Evolutionary conservation across 2,329 filamentous ascomycete species (phyloP).

Genomic region (Fusarium pseudonygamai): DNA sequence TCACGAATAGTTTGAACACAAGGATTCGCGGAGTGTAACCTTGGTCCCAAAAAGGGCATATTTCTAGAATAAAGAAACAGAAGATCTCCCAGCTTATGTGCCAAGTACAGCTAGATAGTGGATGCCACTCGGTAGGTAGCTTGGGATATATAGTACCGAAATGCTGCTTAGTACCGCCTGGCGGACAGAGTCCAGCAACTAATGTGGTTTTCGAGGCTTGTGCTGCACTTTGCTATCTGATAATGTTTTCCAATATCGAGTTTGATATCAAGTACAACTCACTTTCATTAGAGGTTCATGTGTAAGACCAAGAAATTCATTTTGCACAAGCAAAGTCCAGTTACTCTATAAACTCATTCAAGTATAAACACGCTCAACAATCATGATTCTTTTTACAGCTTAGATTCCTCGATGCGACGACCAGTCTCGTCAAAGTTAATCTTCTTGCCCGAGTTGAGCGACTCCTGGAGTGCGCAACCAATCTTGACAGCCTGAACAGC

Average conservation of each 20-base stretch:
- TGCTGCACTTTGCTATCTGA: no score
- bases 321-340: neutral
- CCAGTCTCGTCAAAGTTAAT: slow-evolving; percentile 65
- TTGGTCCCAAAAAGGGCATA: neutral
- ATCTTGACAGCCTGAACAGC: slow-evolving; percentile 70
- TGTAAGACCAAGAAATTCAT: no score
- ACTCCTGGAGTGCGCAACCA: slow-evolving; percentile 68
- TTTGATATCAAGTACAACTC: neutral
- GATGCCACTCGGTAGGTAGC: neutral
- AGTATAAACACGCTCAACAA: neutral
- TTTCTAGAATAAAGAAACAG: neutral
- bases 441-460: slow-evolving; percentile 63
- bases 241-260: neutral
- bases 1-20: no score
- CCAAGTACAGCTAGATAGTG: neutral
- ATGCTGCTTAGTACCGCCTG: neutral
- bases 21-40: neutral
- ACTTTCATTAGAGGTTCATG: no score
- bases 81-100: neutral
- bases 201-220: neutral
- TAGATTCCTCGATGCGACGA: slow-evolving; percentile 37
- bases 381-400: slow-evolving; percentile 21
- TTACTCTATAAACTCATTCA: slow-evolving; percentile 14
- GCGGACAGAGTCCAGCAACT: neutral
- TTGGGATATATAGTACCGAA: neutral